These are phyloP conservation scores for Fermentozyma sake DNA, from an alignment of 1,139 yeast genomes.

Conservation along the genomic window DNA sequence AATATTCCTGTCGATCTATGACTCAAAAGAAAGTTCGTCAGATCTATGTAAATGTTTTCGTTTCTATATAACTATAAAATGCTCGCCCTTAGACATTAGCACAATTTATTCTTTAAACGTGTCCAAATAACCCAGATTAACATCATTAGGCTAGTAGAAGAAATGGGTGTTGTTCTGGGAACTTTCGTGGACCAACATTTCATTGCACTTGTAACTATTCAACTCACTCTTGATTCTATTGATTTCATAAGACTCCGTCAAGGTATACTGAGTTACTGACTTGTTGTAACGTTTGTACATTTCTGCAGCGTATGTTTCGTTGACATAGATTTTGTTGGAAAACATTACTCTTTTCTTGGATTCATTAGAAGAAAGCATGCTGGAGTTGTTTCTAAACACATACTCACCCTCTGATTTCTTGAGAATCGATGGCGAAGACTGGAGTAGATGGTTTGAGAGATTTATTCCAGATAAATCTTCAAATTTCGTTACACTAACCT, in stretches of 20 bases:
- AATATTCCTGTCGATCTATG: too few species aligned
- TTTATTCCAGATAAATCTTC: conserved; percentile 16
- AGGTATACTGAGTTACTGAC: conserved; percentile 47
- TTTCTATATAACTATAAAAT: too few species aligned
- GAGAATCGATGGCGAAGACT: conserved; percentile 5
- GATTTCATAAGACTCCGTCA: conserved; percentile 43
- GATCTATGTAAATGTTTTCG: too few species aligned
- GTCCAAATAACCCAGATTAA: too few species aligned
- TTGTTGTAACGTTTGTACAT: conserved; percentile 50
- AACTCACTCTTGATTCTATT: conserved; percentile 47
- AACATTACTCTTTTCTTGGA: conserved; percentile 31
- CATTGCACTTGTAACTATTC: conserved; percentile 48
- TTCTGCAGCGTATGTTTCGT: conserved; percentile 46
- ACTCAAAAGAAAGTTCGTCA: too few species aligned
- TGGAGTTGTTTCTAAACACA: not conserved
- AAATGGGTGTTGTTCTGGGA: conserved; percentile 52
- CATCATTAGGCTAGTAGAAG: too few species aligned
- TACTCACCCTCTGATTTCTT: conserved; percentile 4
- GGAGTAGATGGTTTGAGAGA: conserved; percentile 3
- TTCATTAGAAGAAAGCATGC: not conserved
- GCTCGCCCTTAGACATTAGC: too few species aligned
- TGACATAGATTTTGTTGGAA: conserved; percentile 39
- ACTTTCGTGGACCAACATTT: conserved; percentile 52
- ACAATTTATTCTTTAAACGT: too few species aligned
- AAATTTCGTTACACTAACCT: conserved; percentile 29